phyloP scores from a whole-genome alignment of 2,329 filamentous ascomycete species.

The Fusarium oligoseptatum region DNA sequence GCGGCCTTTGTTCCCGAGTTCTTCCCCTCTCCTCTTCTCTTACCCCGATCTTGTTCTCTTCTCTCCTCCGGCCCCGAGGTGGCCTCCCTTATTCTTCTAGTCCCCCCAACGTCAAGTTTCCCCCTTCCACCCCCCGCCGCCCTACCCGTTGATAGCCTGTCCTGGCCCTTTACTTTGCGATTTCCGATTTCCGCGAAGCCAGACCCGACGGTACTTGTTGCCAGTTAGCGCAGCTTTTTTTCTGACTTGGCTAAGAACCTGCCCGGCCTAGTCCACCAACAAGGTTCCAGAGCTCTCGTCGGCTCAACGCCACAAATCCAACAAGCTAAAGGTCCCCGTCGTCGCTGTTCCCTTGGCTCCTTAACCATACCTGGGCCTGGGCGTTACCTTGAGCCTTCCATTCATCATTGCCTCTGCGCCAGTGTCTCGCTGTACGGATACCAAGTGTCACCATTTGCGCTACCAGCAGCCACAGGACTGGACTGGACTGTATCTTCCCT shows the following conservation, averaged over 20 bases:
- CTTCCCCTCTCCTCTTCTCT: too few relatives aligned
- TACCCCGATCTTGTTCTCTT: too few relatives aligned
- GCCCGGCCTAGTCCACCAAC: slow-evolving; percentile 39
- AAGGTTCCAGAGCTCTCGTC: slow-evolving; percentile 43
- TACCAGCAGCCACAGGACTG: slow-evolving; percentile 5
- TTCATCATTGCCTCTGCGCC: background rate
- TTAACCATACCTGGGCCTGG: background rate
- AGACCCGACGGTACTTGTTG: slow-evolving; percentile 21
- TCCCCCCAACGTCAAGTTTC: too few relatives aligned
- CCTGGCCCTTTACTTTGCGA: slow-evolving; percentile 21
- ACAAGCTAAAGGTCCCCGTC: slow-evolving; percentile 28
- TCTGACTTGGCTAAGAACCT: slow-evolving; percentile 26
- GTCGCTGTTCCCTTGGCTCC: background rate
- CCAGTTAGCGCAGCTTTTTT: slow-evolving; percentile 38
- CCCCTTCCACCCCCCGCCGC: slow-evolving; percentile 15
- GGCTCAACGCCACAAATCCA: slow-evolving; percentile 46
- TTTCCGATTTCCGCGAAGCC: slow-evolving; percentile 12
- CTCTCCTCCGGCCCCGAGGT: too few relatives aligned
- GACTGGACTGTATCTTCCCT: background rate
- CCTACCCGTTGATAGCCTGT: slow-evolving; percentile 26
- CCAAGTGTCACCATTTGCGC: slow-evolving; percentile 13
- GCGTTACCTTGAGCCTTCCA: background rate
- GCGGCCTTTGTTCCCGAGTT: too few relatives aligned
- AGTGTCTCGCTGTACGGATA: slow-evolving; percentile 20
- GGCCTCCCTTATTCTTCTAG: too few relatives aligned